phyloP scores from a whole-genome alignment of 148 eudicot genomes.

The Oxyria digyna region DNA sequence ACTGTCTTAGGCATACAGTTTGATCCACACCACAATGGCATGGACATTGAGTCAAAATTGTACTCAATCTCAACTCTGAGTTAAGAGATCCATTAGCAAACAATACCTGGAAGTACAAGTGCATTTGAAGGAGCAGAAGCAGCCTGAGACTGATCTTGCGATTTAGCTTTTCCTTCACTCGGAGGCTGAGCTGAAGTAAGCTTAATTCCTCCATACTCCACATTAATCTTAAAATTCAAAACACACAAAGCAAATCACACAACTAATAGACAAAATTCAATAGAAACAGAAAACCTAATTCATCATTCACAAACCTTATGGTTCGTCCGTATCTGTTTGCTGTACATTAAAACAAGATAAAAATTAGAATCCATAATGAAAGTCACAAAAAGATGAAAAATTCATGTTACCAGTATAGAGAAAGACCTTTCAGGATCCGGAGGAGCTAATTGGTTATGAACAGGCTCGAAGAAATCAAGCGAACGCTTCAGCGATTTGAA shows the following conservation, averaged over 20 bases:
- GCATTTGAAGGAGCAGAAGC: constrained; percentile 36
- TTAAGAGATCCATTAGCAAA: background rate
- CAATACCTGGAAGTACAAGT: constrained; percentile 75
- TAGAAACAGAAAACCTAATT: constrained; percentile 1
- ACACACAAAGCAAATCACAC: constrained; percentile 1
- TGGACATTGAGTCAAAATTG: no score
- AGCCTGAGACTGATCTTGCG: constrained; percentile 24
- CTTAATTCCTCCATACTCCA: constrained; percentile 60
- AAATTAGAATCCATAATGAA: background rate
- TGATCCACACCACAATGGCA: no score
- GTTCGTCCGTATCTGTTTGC: constrained; percentile 75
- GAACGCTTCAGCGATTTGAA: constrained; percentile 73
- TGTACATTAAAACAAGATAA: constrained; percentile 24
- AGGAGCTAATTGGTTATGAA: constrained; percentile 60
- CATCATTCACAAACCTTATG: constrained; percentile 53
- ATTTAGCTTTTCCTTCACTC: constrained; percentile 18
- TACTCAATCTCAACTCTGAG: no score
- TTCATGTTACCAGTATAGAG: constrained; percentile 16
- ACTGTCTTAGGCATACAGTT: no score
- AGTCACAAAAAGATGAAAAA: background rate
- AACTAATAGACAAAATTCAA: background rate
- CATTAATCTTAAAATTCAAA: constrained; percentile 32
- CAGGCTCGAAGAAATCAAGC: constrained; percentile 75
- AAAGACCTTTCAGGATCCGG: constrained; percentile 57
- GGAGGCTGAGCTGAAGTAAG: constrained; percentile 20